Evolutionary conservation across 2,329 filamentous ascomycete genomes (phyloP), one percentile per base, ranked within the genome.

Genomic region (Phyllosticta citribraziliensis): DNA sequence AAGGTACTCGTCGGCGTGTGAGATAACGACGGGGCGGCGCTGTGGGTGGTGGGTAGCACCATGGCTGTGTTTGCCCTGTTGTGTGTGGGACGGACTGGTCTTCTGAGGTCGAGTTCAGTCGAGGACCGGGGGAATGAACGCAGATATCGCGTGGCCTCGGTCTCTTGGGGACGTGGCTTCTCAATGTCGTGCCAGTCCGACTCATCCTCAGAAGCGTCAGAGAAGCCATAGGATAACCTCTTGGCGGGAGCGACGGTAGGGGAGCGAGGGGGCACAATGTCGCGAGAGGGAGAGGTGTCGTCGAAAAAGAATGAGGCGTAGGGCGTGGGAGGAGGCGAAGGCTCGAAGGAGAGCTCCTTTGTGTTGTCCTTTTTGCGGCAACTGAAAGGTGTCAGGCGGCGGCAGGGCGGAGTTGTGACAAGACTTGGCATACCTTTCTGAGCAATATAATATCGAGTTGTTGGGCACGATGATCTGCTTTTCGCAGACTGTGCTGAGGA

Each of bases 381-480:
- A 66, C 78, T 79, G 59, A n/a, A 14, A 51, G 27, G 25, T 54
- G 54, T 61, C 53, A 61, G 59, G 4, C 17, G 40, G 40, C 19
- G 35, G 25, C n/a, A 10, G 67, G 55, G 53, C 53, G 35, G 19
- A 53, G 52, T 55, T 12, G 17, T 3, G 14, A 3, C 55, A 14
- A 20, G 47, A 33, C 40, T 20, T 19, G 25, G 55, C 77, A 69
- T 78, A 86, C 83, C 80, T 80, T 76, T 86, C 82, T 57, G 83
- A 86, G 74, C 84, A 87, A 70, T 87, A 87, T 53, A 87, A 75
- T 51, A 85, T 77, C 17, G 78, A 78, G 68, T 82, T 82, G 70
- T 80, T 80, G 17, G 84, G 84, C 33, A 81, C 79, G 58, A 83
- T 79, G 67, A 87, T 86, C 73, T 86, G 84, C 70, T 80, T 84